Base-by-base conservation (phyloP, 2,329 filamentous ascomycete species). In the Mariannaea sp. region DNA sequence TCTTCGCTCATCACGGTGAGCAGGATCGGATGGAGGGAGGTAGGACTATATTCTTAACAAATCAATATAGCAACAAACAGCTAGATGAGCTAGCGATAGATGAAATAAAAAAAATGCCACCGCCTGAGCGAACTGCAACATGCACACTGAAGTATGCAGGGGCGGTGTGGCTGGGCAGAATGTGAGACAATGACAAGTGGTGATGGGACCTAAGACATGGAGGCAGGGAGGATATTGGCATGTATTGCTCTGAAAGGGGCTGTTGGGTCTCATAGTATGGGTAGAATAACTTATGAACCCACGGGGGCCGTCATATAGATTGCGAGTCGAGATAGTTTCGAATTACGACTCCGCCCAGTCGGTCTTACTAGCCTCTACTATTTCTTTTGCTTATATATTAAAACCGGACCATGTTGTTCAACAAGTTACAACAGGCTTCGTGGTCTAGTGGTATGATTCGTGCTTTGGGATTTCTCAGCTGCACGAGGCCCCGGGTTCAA, bases 381-480 rank as follows among this genome's bases (percentile, higher is more conserved):
- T n/a, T 12, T 12, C 7, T 32, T 4, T 6, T 6, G 9, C 4
- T 32, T 12, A 32, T 32, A 32, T 12, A 35, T 3, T 35, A 14
- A 35, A 7, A 7, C 7, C n/a, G 7, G 32, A 14, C 6, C 32
- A 17, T 5, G 5, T n/a, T n/a, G n/a, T 8, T 12, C 29, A 10
- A n/a, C 9, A 32, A 32, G 5, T 14, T 14, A 19, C 10, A 10
- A 20, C 7, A 10, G 35, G 16, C 35, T 38, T 38, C 35, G 19
- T 38, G 35, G 35, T 38, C 35, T 38, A 38, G 35, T 38, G 35
- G 35, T 38, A 38, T 19, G 35, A 38, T 38, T 38, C 17, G 35
- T 38, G 35, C 16, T 38, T 38, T 38, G 35, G 35, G 35, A 20
- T 10, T 19, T 20, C 35, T 38, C 35, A 38, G 16, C 16, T 38